Conservation (phyloP, 805 yeast species). For the Saccharomycopsis olivae region DNA sequence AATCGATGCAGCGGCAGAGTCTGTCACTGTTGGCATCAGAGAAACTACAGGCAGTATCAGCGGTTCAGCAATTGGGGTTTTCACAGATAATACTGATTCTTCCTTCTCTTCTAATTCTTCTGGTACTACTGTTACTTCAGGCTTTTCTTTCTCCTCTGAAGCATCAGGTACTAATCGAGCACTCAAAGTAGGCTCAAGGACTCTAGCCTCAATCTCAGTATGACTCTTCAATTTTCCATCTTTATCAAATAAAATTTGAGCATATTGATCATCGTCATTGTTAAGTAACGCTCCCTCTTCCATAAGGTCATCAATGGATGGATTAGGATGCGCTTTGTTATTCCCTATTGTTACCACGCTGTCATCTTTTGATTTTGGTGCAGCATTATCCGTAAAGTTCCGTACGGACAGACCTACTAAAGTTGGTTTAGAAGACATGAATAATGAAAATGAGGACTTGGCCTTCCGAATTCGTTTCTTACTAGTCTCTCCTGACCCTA, state of each 20-base stretch:
- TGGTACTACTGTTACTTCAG: slow-evolving; percentile 7
- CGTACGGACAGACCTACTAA: slow-evolving; percentile 17
- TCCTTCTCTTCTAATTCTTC: background rate
- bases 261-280: slow-evolving; percentile 23
- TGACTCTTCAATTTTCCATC: slow-evolving; percentile 21
- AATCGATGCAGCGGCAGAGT: background rate
- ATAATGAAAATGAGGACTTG: slow-evolving; percentile 7
- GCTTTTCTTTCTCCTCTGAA: slow-evolving; percentile 13
- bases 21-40: no score
- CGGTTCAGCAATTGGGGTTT: background rate
- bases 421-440: slow-evolving; percentile 1
- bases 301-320: slow-evolving; percentile 25
- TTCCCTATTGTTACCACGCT: background rate
- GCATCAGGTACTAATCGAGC: slow-evolving; percentile 6
- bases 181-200: slow-evolving; percentile 17
- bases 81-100: background rate
- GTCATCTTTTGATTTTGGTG: background rate
- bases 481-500: no score
- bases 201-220: slow-evolving; percentile 9
- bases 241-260: slow-evolving; percentile 18
- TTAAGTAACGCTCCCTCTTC: slow-evolving; percentile 27
- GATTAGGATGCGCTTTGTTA: slow-evolving; percentile 10
- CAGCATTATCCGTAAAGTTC: slow-evolving; percentile 12
- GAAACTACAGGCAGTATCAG: no score
- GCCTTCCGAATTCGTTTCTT: slow-evolving; percentile 9